A percentile compares a stretch with the other conserved stretches of the same genome.
These are phyloP conservation scores for Elongisporangium undulatum DNA, from an alignment of 352 stramenopile species.

Conservation along the genomic window DNA sequence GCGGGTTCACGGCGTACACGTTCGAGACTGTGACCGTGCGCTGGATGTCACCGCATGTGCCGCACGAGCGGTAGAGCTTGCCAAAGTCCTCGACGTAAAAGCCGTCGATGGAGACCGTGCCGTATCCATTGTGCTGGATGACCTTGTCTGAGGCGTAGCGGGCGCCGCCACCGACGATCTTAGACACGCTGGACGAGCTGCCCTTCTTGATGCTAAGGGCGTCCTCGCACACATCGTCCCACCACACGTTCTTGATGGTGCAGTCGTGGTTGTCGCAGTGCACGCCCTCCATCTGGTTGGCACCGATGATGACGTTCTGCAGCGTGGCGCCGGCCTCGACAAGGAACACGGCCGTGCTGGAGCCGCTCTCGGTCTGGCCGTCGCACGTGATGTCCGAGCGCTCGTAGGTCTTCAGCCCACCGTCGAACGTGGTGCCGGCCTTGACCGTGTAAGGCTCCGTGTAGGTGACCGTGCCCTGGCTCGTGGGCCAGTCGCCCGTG, in stretches of 20 bases:
- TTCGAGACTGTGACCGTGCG: constrained; percentile 36
- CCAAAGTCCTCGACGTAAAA: constrained; percentile 42
- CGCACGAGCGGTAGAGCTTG: constrained; percentile 42
- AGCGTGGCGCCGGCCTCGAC: constrained; percentile 40
- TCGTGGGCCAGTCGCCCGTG: constrained; percentile 17
- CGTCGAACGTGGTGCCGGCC: constrained; percentile 40
- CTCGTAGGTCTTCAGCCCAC: constrained; percentile 53
- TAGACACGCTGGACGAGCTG: constrained; percentile 19
- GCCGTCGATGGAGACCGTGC: constrained; percentile 34
- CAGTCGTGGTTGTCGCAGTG: constrained; percentile 35
- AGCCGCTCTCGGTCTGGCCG: constrained; percentile 20
- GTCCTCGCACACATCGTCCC: constrained; percentile 48
- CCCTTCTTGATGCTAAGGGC: constrained; percentile 38
- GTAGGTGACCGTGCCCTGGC: constrained; percentile 14
- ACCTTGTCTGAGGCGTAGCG: constrained; percentile 45
- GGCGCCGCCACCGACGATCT: constrained; percentile 29
- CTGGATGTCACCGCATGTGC: constrained; percentile 30
- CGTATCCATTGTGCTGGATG: constrained; percentile 40
- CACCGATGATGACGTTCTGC: constrained; percentile 57
- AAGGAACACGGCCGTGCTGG: constrained; percentile 29
- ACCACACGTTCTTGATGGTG: constrained; percentile 50
- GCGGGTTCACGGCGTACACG: constrained; percentile 35
- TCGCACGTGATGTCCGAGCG: constrained; percentile 36
- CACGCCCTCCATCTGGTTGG: constrained; percentile 45
- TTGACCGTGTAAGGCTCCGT: constrained; percentile 24